Evolutionary conservation across 805 yeast species (phyloP).

Genomic region (Yamadazyma sp.): DNA sequence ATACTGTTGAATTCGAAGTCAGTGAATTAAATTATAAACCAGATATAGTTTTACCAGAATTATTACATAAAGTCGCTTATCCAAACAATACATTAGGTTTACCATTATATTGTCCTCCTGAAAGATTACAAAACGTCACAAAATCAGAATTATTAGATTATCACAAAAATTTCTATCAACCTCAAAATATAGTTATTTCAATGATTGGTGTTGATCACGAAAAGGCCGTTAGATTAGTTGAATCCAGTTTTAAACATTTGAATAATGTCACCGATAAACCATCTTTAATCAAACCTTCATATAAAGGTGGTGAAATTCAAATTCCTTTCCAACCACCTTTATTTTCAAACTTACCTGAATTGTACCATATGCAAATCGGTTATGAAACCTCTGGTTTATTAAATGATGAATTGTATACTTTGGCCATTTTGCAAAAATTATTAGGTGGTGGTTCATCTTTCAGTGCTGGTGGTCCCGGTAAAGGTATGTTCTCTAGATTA

Average conservation of each 20-base stretch:
- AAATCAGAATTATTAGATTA: constrained; percentile 55
- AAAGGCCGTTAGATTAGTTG: constrained; percentile 61
- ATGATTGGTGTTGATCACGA: constrained; percentile 81
- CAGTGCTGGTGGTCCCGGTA: constrained; percentile 98
- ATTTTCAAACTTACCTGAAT: constrained; percentile 60
- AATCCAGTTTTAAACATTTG: constrained; percentile 52
- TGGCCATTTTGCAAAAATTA: constrained; percentile 84
- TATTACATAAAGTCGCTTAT: constrained; percentile 84
- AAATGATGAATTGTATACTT: constrained; percentile 83
- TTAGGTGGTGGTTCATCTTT: constrained; percentile 98
- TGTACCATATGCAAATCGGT: constrained; percentile 81
- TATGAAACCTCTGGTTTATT: constrained; percentile 84
- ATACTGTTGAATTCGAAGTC: constrained; percentile 76
- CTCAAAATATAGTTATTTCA: constrained; percentile 80
- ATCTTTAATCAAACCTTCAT: constrained; percentile 16
- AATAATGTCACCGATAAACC: constrained; percentile 20
- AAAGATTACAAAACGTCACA: constrained; percentile 54
- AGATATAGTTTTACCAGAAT: constrained; percentile 82
- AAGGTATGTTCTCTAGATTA: constrained; percentile 95
- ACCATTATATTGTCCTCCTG: constrained; percentile 80
- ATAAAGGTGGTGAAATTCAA: constrained; percentile 47
- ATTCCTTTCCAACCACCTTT: constrained; percentile 40
- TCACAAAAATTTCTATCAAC: constrained; percentile 65
- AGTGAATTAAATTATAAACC: constrained; percentile 80
- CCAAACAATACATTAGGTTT: constrained; percentile 71